Percentiles rank a stretch among this genome's conserved stretches.
These are phyloP conservation scores for Kingdonia uniflora DNA, from an alignment of 164 flowering plant genomes.

Conservation along the genomic window DNA sequence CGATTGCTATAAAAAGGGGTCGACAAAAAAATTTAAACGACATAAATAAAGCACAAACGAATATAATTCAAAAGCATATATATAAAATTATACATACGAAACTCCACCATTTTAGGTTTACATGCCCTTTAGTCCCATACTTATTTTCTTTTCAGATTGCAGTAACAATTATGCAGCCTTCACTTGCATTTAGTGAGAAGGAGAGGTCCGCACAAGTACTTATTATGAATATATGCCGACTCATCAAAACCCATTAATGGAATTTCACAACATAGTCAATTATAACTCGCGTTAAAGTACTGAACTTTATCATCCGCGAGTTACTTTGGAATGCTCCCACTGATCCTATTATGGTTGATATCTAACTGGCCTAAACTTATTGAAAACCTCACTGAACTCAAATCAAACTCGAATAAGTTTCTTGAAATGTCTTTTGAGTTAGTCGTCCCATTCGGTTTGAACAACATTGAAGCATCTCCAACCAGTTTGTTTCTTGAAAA, in stretches of 20 bases:
- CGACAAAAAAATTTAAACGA: too few species aligned
- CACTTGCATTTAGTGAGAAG: too few species aligned
- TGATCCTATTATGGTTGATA: constrained; percentile 40
- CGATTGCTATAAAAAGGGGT: too few species aligned
- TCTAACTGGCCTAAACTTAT: constrained; percentile 27
- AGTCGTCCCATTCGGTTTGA: constrained; percentile 27
- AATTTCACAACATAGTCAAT: constrained; percentile 25
- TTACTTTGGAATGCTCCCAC: too few species aligned
- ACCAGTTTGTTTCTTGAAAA: constrained; percentile 37
- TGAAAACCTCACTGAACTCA: constrained; percentile 39
- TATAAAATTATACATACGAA: too few species aligned
- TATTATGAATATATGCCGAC: constrained; percentile 5
- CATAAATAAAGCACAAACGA: too few species aligned
- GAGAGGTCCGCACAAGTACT: constrained; percentile 11
- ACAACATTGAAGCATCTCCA: constrained; percentile 36
- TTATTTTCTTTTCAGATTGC: too few species aligned
- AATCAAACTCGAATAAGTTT: constrained; percentile 47
- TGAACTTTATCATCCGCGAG: background rate
- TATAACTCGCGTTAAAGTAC: constrained; percentile 26
- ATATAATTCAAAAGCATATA: too few species aligned
- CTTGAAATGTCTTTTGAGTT: constrained; percentile 26
- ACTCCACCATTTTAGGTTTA: too few species aligned
- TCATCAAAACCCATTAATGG: too few species aligned
- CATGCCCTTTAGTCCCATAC: too few species aligned
- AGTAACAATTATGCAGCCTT: too few species aligned